Conservation (phyloP, 2,329 filamentous ascomycete genomes). For the Alternaria brassicicola region DNA sequence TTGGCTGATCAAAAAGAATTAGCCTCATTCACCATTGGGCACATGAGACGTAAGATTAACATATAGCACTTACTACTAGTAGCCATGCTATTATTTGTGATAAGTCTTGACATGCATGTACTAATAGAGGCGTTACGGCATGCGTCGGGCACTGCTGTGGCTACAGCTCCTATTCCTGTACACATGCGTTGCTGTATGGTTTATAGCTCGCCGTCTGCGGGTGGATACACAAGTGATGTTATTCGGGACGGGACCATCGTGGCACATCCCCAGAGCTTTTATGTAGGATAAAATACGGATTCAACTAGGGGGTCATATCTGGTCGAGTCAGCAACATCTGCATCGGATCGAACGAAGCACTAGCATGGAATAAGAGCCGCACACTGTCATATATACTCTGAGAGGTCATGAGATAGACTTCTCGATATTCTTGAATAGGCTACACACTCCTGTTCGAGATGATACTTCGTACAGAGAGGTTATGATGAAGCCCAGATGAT, state of each 20-base stretch:
- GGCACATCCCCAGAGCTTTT: background rate
- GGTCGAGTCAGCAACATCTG: background rate
- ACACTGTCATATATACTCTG: background rate
- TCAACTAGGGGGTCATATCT: background rate
- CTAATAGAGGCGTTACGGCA: background rate
- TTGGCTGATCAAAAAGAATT: slow-evolving; percentile 4
- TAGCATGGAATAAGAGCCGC: background rate
- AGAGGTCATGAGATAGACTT: background rate
- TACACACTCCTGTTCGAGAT: background rate
- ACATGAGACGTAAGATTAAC: background rate
- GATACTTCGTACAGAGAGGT: background rate
- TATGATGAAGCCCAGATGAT: slow-evolving; percentile 58
- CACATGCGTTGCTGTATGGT: background rate
- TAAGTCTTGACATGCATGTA: background rate
- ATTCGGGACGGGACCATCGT: background rate
- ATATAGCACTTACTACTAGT: background rate
- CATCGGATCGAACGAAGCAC: background rate
- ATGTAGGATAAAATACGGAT: background rate
- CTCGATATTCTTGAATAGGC: background rate
- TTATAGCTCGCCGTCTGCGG: background rate
- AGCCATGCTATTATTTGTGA: background rate
- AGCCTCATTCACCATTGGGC: background rate
- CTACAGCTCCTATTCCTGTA: background rate
- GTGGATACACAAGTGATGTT: background rate
- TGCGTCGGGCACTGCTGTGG: background rate